phyloP scores from a whole-genome alignment of 2,329 filamentous ascomycete species.

The Colletotrichum musae region DNA sequence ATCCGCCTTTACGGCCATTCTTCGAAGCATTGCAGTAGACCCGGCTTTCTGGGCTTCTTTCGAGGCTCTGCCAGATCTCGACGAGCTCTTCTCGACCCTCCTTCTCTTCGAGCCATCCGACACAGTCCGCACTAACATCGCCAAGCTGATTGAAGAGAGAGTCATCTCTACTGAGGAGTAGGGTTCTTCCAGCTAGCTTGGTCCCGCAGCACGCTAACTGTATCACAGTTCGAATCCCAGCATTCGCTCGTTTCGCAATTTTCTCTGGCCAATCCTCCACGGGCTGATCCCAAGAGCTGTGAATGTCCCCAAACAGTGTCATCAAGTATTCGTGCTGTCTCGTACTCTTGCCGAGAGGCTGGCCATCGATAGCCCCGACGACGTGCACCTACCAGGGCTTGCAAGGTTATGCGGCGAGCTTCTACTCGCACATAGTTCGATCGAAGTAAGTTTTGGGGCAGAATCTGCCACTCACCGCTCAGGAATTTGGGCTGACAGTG shows the following conservation, averaged over 20 bases:
- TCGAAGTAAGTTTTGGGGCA: slow-evolving; percentile 52
- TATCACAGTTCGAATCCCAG: slow-evolving; percentile 46
- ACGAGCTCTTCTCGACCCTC: slow-evolving; percentile 51
- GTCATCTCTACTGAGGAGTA: slow-evolving; percentile 39
- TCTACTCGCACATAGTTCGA: slow-evolving; percentile 57
- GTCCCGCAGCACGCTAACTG: slow-evolving; percentile 26
- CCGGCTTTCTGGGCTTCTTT: slow-evolving; percentile 57
- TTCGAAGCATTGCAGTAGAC: slow-evolving; percentile 57
- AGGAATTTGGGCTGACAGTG: slow-evolving; percentile 25
- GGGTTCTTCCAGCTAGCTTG: slow-evolving; percentile 37
- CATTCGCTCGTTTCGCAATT: slow-evolving; percentile 56
- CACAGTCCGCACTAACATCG: slow-evolving; percentile 54
- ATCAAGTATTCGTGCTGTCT: slow-evolving; percentile 62
- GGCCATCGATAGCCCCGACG: slow-evolving; percentile 21
- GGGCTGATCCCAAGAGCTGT: slow-evolving; percentile 55
- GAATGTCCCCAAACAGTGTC: slow-evolving; percentile 52
- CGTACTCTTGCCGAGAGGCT: slow-evolving; percentile 57
- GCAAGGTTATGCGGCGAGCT: slow-evolving; percentile 49
- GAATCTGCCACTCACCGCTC: not conserved
- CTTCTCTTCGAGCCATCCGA: slow-evolving; percentile 55
- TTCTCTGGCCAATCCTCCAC: slow-evolving; percentile 63
- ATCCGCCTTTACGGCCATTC: slow-evolving; percentile 55
- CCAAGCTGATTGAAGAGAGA: slow-evolving; percentile 51
- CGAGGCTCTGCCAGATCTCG: slow-evolving; percentile 45
- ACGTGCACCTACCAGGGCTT: slow-evolving; percentile 43